phyloP scores from a whole-genome alignment of 306 rosid species.

The Astragalus membranaceus region DNA sequence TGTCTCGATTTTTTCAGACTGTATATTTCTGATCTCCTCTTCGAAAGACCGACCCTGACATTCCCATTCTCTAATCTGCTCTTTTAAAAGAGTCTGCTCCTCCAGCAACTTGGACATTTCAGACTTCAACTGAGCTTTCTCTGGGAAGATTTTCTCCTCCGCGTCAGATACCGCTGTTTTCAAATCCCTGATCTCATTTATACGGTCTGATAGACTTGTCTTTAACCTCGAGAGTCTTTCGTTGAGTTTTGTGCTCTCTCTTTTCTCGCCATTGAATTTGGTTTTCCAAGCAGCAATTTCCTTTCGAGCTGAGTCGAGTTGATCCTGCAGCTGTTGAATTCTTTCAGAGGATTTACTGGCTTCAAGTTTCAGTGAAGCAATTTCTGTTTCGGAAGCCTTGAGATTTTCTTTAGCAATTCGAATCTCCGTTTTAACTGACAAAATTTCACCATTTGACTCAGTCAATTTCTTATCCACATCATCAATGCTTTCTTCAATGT shows the following conservation, averaged over 20 bases:
- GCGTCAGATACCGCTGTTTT: constrained; percentile 89
- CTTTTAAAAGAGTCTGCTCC: constrained; percentile 39
- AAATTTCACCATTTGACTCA: constrained; percentile 28
- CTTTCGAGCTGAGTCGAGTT: constrained; percentile 55
- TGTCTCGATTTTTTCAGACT: constrained; percentile 42
- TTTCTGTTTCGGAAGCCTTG: constrained; percentile 46
- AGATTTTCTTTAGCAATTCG: constrained; percentile 51
- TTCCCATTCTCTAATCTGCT: constrained; percentile 65
- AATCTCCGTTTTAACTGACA: constrained; percentile 45
- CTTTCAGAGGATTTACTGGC: constrained; percentile 46
- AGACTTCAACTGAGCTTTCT: constrained; percentile 72
- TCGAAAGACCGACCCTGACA: constrained; percentile 58
- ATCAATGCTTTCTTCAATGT: constrained; percentile 20
- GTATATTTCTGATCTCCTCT: constrained; percentile 76
- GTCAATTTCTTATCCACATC: constrained; percentile 20
- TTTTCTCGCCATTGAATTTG: constrained; percentile 66
- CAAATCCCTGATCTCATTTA: constrained; percentile 72
- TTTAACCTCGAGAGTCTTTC: constrained; percentile 66
- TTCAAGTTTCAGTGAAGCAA: constrained; percentile 51
- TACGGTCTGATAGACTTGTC: constrained; percentile 71
- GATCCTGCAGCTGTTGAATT: constrained; percentile 48
- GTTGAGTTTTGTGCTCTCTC: constrained; percentile 67
- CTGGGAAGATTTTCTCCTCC: constrained; percentile 90
- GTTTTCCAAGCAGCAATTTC: constrained; percentile 58
- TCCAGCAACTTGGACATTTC: constrained; percentile 56